phyloP scores from a whole-genome alignment of 2,329 filamentous ascomycete species.

The Cytospora piceae region DNA sequence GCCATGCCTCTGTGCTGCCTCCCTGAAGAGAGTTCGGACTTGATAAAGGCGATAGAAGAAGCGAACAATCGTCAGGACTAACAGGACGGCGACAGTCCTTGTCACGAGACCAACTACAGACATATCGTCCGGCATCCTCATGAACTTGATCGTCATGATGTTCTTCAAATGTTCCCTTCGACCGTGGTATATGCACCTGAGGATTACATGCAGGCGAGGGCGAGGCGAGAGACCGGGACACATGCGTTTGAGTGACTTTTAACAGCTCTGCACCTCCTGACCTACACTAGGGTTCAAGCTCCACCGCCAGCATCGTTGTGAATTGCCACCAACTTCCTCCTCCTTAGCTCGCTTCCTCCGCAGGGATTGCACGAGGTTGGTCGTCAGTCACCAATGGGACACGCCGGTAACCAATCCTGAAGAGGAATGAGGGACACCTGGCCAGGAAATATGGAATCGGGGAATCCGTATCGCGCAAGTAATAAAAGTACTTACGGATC shows the following conservation, averaged over 20 bases:
- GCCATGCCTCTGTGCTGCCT: slow-evolving; percentile 34
- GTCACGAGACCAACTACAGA: slow-evolving; percentile 3
- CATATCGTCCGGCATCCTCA: neutral
- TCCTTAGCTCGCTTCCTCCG: too few relatives aligned
- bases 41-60: slow-evolving; percentile 38
- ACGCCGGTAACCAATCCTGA: too few relatives aligned
- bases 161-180: neutral
- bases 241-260: neutral
- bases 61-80: slow-evolving; percentile 25
- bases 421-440: too few relatives aligned
- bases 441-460: too few relatives aligned
- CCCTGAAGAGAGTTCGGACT: slow-evolving; percentile 35
- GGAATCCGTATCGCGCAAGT: too few relatives aligned
- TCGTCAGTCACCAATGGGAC: too few relatives aligned
- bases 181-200: neutral
- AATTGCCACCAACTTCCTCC: too few relatives aligned
- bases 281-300: too few relatives aligned
- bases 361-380: too few relatives aligned
- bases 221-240: neutral
- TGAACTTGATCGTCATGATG: neutral
- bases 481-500: too few relatives aligned
- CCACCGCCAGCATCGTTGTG: too few relatives aligned
- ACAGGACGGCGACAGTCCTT: neutral
- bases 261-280: too few relatives aligned
- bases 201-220: neutral